Base-by-base conservation (phyloP, 345 rosid genomes). In the Citrus mangshanensis region DNA sequence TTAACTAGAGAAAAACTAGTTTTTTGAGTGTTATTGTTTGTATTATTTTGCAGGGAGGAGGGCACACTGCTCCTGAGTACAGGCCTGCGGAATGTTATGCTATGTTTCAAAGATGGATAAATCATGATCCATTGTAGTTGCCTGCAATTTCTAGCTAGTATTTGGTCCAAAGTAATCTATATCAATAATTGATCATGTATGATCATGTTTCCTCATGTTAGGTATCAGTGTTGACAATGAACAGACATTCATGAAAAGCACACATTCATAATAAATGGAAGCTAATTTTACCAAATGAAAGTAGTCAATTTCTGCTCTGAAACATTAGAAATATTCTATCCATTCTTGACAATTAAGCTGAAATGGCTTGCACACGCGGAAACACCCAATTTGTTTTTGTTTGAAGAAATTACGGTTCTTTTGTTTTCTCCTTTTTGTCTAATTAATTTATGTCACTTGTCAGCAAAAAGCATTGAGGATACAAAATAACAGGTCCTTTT, bases 1-100 rank as follows among this genome's bases (percentile, higher is more conserved):
- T 10, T n/a, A 34, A n/a, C n/a, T 2, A 3, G 14, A 18, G 38
- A 54, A n/a, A 54, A 58, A 16, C 3, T 25, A 9, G 16, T 59
- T 25, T 9, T 14, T 64, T 6, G 72, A 12, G 18, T 9, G 56
- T 9, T 34, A 46, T 24, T 27, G 6, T 78, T 58, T 42, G 73
- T 30, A 70, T 24, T 9, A 42, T 72, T 62, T 76, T 85, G 69
- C 63, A 93, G 94, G 94, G 94, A 2, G 94, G 89, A 68, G 95
- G 93, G n/a, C 93, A 88, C 84, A 83, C 89, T 16, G 88, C 90
- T 82, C 83, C 89, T 0, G 87, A 84, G 75, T 85, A 85, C 78
- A 86, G 37, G 77, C 89, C 91, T 25, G 76, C 68, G 35, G 93
- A 88, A 74, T 83, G 93, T 40, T 71, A 70, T 19, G 86, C 89